Conservation (phyloP, 2,329 filamentous ascomycete genomes). For the Neurospora sp. region DNA sequence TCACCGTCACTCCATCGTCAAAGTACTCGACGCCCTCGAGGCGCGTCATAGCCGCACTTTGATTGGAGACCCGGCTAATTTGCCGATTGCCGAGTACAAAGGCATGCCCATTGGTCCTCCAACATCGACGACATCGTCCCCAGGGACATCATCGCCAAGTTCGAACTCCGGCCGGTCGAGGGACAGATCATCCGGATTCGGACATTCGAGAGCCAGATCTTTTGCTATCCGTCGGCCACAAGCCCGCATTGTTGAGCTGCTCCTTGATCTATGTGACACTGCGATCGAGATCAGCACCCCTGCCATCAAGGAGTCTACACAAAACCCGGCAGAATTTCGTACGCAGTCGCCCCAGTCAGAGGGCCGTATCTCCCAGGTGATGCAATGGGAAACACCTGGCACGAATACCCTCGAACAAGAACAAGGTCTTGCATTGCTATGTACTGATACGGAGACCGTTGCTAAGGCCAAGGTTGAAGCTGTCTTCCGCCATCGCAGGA, state of each 20-base stretch:
- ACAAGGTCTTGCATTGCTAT: constrained; percentile 78
- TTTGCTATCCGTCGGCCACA: constrained; percentile 87
- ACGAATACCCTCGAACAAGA: constrained; percentile 88
- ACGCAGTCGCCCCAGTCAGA: constrained; percentile 96
- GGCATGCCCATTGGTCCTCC: constrained; percentile 73
- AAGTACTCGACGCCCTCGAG: constrained; percentile 85
- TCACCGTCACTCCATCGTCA: constrained; percentile 90
- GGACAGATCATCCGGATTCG: constrained; percentile 60
- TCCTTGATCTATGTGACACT: constrained; percentile 93
- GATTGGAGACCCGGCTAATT: constrained; percentile 41
- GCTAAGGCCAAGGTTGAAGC: constrained; percentile 87
- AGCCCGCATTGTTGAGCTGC: constrained; percentile 85
- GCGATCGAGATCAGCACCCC: constrained; percentile 91
- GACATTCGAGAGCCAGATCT: constrained; percentile 73
- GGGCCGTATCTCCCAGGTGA: constrained; percentile 82
- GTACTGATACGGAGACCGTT: constrained; percentile 76
- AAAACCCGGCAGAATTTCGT: constrained; percentile 65
- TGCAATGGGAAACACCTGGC: constrained; percentile 94
- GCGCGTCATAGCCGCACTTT: constrained; percentile 59
- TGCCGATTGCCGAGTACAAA: constrained; percentile 72
- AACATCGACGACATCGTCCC: constrained; percentile 60
- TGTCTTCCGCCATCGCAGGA: constrained; percentile 80
- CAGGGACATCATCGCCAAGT: constrained; percentile 40
- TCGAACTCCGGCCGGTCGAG: constrained; percentile 55
- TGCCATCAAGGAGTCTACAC: constrained; percentile 74